Conservation (phyloP, 192 early-diverging fungal genomes). For the Rhizoclosmatium globosum region DNA sequence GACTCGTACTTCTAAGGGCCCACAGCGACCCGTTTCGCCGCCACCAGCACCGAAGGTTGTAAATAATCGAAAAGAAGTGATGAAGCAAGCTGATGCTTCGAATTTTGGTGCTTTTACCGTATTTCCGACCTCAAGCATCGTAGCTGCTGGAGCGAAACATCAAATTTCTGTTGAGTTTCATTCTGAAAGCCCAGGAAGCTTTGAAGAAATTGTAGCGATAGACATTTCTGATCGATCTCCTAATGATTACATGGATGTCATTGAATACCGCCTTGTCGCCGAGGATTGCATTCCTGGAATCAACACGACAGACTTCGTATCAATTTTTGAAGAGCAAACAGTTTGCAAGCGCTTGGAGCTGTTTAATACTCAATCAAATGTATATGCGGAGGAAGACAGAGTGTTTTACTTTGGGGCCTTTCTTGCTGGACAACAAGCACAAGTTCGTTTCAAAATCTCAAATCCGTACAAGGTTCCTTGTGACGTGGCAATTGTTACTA, state of each 20-base stretch:
- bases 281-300: constrained; percentile 71
- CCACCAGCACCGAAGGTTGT: constrained; percentile 40
- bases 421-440: constrained; percentile 63
- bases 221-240: constrained; percentile 66
- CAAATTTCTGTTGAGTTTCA: constrained; percentile 70
- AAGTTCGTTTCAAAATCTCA: constrained; percentile 66
- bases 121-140: constrained; percentile 60
- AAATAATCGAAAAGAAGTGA: constrained; percentile 56
- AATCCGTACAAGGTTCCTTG: constrained; percentile 71
- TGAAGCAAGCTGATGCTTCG: constrained; percentile 61
- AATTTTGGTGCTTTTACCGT: constrained; percentile 69
- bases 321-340: constrained; percentile 71
- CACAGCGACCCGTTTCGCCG: constrained; percentile 46
- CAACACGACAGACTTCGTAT: constrained; percentile 62
- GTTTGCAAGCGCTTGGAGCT: constrained; percentile 68
- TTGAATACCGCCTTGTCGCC: constrained; percentile 64
- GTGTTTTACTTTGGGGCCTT: constrained; percentile 67
- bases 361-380: constrained; percentile 57
- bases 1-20: constrained; percentile 51
- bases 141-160: constrained; percentile 60
- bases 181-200: constrained; percentile 62
- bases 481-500: constrained; percentile 58
- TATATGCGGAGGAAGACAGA: constrained; percentile 72
- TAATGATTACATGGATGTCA: constrained; percentile 51
- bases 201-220: constrained; percentile 65